These are phyloP conservation scores for Xylariaceae sp. DNA, from an alignment of 2,329 filamentous ascomycete genomes.

Conservation along the genomic window DNA sequence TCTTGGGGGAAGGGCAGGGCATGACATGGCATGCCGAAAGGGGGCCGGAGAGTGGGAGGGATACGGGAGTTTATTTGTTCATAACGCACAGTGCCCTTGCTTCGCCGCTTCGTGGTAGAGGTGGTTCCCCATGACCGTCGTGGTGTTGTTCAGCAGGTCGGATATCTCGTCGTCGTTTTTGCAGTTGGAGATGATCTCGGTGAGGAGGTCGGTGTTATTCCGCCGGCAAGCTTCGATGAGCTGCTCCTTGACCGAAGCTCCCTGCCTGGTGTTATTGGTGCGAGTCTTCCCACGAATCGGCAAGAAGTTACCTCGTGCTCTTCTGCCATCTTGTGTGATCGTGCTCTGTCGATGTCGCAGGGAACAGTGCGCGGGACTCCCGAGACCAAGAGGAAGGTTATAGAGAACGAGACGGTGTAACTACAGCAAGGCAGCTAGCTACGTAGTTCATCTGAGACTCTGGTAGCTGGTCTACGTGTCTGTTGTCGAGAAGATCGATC, in stretches of 20 bases:
- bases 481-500: not conserved
- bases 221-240: constrained; percentile 88
- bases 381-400: too few species aligned
- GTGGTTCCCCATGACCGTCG: constrained; percentile 79
- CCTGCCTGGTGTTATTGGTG: constrained; percentile 41
- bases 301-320: constrained; percentile 23
- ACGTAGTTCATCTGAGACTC: too few species aligned
- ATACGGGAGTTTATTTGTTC: too few species aligned
- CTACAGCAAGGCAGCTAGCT: too few species aligned
- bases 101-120: constrained; percentile 83
- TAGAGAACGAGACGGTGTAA: too few species aligned
- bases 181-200: constrained; percentile 60
- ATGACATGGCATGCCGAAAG: not conserved
- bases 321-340: constrained; percentile 21
- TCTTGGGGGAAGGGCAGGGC: not conserved
- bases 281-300: not conserved
- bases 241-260: constrained; percentile 76
- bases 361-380: too few species aligned
- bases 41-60: not conserved
- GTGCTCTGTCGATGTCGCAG: too few species aligned
- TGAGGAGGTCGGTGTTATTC: constrained; percentile 82
- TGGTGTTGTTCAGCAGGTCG: constrained; percentile 74
- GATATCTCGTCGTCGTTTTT: constrained; percentile 60
- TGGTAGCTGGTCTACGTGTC: constrained; percentile 5
- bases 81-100: constrained; percentile 70